phyloP scores from a whole-genome alignment of 2,329 filamentous ascomycete genomes.

The Arachnomyces sp. region DNA sequence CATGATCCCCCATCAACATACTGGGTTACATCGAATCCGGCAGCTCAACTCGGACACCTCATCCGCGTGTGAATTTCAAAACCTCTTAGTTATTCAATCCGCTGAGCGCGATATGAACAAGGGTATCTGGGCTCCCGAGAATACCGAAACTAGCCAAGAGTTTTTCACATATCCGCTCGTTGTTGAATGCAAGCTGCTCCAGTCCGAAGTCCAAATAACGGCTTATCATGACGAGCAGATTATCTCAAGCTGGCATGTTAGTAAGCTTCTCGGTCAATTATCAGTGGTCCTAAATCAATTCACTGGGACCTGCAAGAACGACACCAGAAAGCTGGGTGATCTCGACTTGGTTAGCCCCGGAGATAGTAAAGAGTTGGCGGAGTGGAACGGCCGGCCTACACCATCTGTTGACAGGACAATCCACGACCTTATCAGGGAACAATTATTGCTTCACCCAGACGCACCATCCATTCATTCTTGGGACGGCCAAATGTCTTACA shows the following conservation, averaged over 20 bases:
- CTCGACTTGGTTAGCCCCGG: constrained; percentile 26
- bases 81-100: constrained; percentile 28
- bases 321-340: constrained; percentile 18
- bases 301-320: constrained; percentile 17
- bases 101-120: not conserved
- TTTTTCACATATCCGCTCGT: constrained; percentile 30
- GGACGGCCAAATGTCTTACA: too few relatives aligned
- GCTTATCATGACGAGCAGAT: not conserved
- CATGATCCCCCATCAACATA: constrained; percentile 51
- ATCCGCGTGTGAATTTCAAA: constrained; percentile 35
- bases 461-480: too few relatives aligned
- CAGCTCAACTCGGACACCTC: constrained; percentile 40
- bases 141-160: not conserved
- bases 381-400: constrained; percentile 21
- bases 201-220: constrained; percentile 19
- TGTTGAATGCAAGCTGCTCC: constrained; percentile 20
- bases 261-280: not conserved
- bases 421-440: too few relatives aligned
- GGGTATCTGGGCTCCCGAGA: not conserved
- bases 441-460: too few relatives aligned
- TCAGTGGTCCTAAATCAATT: constrained; percentile 17
- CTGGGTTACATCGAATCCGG: constrained; percentile 44
- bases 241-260: not conserved
- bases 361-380: constrained; percentile 25
- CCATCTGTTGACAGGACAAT: too few relatives aligned